Base-by-base conservation (phyloP, 768 basidiomycete genomes). In the Leucocoprinus sp. region DNA sequence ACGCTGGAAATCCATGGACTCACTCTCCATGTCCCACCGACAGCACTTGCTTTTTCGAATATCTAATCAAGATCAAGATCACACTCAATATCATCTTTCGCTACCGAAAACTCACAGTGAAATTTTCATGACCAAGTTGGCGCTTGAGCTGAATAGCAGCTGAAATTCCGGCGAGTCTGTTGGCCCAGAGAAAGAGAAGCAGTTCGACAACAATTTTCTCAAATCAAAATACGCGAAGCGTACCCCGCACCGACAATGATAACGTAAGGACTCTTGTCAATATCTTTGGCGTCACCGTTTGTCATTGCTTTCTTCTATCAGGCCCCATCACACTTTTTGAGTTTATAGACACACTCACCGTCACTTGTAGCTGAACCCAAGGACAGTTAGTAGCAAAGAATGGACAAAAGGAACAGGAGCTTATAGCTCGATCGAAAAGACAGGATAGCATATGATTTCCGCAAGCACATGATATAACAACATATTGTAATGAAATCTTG, bases 11-110 rank as follows among this genome's bases (percentile, higher is more conserved):
- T 31, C 18, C 29, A 33, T 42, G n/a, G 12, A 63, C 71, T 41
- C 50, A 78, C 76, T 59, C 73, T 68, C 76, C 76, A 77, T 37
- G 76, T 78, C 42, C 76, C 77, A 37, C 75, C 76, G 36, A 77
- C 62, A 27, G 65, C 57, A 18, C 57, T 53, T 22, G 66, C 73
- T 44, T 65, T 69, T 52, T 78, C 76, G 47, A 69, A 76, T 17
- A 78, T 75, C 76, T 78, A 51, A 4, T 12, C 7, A 14, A 35
- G 8, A 23, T n/a, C n/a, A 28, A 40, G 29, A 22, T 31, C 22
- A 19, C 5, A 14, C 5, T 26, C 12, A 18, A 17, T 17, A 27
- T 2, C 4, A 23, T 14, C 2, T 11, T 5, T 2, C 7, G 15
- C 24, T 27, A 37, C 5, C 18, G 5, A 18, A 27, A 17, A 60